A percentile compares a stretch with the other conserved stretches of the same genome.
phyloP scores from a whole-genome alignment of 805 yeast species.

The Saturnispora serradocipensis region DNA sequence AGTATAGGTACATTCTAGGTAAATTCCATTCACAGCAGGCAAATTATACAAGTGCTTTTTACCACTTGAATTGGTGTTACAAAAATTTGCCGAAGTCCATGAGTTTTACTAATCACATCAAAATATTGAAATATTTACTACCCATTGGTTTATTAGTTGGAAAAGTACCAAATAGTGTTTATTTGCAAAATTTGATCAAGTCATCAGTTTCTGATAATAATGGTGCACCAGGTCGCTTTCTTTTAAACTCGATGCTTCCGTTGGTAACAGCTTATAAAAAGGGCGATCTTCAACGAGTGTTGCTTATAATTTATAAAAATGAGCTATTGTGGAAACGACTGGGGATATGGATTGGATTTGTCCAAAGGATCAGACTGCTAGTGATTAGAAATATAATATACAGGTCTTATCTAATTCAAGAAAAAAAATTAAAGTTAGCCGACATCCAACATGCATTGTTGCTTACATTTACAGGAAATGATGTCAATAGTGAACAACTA shows the following conservation, averaged over 20 bases:
- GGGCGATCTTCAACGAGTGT: constrained; percentile 37
- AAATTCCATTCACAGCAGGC: constrained; percentile 46
- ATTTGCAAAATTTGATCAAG: constrained; percentile 16
- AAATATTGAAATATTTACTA: constrained; percentile 36
- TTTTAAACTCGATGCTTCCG: constrained; percentile 30
- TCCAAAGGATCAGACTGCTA: constrained; percentile 37
- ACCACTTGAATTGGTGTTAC: constrained; percentile 44
- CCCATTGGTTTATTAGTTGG: constrained; percentile 50
- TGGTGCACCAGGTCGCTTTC: constrained; percentile 8
- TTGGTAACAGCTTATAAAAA: constrained; percentile 27
- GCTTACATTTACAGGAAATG: constrained; percentile 10
- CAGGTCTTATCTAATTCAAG: constrained; percentile 16
- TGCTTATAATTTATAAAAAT: constrained; percentile 25
- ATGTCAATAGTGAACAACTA: constrained; percentile 3
- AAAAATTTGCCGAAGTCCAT: constrained; percentile 22
- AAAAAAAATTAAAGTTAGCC: constrained; percentile 14
- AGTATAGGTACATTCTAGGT: constrained; percentile 46
- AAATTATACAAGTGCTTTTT: constrained; percentile 36
- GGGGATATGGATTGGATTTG: constrained; percentile 34
- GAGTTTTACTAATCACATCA: constrained; percentile 25
- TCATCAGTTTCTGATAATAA: constrained; percentile 4
- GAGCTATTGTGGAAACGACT: constrained; percentile 31
- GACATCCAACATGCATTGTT: constrained; percentile 21
- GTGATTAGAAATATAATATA: constrained; percentile 35
- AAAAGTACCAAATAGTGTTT: constrained; percentile 32